These are phyloP conservation scores for Aphelidium insulamus DNA, from an alignment of 371 early-diverging fungal species.

Conservation along the genomic window DNA sequence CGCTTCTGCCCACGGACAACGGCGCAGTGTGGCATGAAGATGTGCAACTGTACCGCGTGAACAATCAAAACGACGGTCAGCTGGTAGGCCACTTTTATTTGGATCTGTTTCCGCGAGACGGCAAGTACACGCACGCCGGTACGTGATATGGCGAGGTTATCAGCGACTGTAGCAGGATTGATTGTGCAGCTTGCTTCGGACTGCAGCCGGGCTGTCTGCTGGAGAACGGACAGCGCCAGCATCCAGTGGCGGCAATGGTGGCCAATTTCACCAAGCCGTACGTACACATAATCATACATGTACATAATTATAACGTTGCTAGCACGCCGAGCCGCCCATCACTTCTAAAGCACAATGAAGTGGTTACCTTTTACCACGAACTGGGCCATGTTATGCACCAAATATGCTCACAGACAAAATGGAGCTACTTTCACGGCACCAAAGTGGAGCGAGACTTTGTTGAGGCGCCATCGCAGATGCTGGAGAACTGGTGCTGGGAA, in stretches of 20 bases:
- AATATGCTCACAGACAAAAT: conserved; percentile 44
- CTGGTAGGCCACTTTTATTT: conserved; percentile 54
- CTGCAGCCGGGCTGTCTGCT: conserved; percentile 32
- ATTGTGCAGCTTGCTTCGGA: conserved; percentile 43
- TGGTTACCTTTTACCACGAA: conserved; percentile 51
- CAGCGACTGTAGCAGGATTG: background rate
- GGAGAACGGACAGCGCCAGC: conserved; percentile 21
- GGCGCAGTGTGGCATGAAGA: conserved; percentile 27
- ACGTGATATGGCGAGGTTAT: too few relatives aligned
- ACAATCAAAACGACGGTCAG: conserved; percentile 33
- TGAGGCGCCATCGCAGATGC: conserved; percentile 75
- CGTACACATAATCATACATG: conserved; percentile 1
- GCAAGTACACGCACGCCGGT: conserved; percentile 49
- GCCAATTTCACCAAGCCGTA: conserved; percentile 58
- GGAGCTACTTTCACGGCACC: conserved; percentile 49
- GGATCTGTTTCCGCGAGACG: conserved; percentile 52
- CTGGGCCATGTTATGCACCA: conserved; percentile 70
- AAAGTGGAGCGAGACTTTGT: conserved; percentile 64
- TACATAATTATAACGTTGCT: background rate
- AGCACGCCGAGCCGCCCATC: conserved; percentile 43
- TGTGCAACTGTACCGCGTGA: conserved; percentile 39
- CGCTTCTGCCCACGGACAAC: conserved; percentile 35
- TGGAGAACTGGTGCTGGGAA: conserved; percentile 72
- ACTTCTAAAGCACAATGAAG: conserved; percentile 59
- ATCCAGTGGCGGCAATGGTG: conserved; percentile 56